Evolutionary conservation across 345 rosid species (phyloP), one percentile per base, ranked within the genome.

Genomic region (Hibiscus syriacus): DNA sequence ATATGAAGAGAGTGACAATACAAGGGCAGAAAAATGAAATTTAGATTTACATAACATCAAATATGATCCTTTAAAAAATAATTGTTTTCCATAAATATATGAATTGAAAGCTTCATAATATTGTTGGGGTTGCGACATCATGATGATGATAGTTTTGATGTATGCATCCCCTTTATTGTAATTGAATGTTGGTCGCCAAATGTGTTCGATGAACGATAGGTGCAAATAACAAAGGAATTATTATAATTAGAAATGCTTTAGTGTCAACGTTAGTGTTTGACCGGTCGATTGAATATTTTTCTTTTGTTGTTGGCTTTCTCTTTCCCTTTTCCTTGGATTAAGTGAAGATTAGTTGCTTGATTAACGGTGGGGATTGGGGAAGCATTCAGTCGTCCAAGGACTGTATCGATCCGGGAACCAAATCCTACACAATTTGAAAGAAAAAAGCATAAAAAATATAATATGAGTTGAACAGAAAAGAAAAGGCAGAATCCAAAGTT

Each of bases 321-420:
- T n/a, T 36, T 34, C 5, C 7, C 19, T 1, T 56, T 69, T n/a
- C 65, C 55, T 56, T 29, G 55, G 72, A 19, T 45, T 45, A 27
- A 57, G 48, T 38, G 34, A 19, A 41, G 62, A 9, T 67, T 69
- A 6, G 65, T 27, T 45, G 45, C 66, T 54, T 55, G 72, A 69
- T 69, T 69, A 69, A 7, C 66, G 72, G 50, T 14, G 17, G 9
- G 5, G 22, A 2, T 25, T 14, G 17, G 5, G 17, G 22, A 2
- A 45, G 52, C 3, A 22, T 26, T 63, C 53, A 45, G 22, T 14
- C 30, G 12, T 23, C 19, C 17, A 60, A 60, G 36, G 3, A 8
- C 0, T 11, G 14, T 5, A 14, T 43, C 3, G 10, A 43, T 41
- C 52, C 25, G 38, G 54, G 36, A 16, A 63, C 25, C 22, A 43